A percentile compares a stretch with the other conserved stretches of the same genome.
Evolutionary conservation across 306 rosid species (phyloP).

Genomic region (Ceratonia siliqua): DNA sequence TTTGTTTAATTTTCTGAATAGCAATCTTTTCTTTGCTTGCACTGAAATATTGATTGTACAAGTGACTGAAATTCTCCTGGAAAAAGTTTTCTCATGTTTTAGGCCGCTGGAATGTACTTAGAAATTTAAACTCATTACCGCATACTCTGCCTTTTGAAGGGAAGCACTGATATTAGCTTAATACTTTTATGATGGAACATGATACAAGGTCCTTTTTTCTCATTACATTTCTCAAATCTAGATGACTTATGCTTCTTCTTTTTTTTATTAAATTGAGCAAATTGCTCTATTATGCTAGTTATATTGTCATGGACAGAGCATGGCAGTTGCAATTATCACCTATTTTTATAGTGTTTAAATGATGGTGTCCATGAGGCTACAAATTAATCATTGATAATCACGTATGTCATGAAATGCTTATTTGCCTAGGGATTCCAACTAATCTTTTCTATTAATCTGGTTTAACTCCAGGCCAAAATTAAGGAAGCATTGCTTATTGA

Average conservation of each 20-base stretch:
- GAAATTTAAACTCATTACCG: neutral
- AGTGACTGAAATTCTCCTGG: neutral
- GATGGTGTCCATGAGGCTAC: neutral
- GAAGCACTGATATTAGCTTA: neutral
- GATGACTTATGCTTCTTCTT: neutral
- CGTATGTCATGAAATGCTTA: slow-evolving; percentile 24
- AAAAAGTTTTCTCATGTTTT: neutral
- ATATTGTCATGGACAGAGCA: neutral
- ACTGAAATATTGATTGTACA: neutral
- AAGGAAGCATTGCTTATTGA: slow-evolving; percentile 83
- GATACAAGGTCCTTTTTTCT: neutral
- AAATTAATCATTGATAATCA: slow-evolving; percentile 7
- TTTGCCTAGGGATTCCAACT: slow-evolving; percentile 23
- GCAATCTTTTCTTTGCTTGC: slow-evolving; percentile 20
- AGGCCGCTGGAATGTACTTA: neutral
- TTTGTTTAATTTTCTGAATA: slow-evolving; percentile 8
- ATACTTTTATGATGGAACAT: slow-evolving; percentile 1
- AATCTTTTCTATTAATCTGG: neutral
- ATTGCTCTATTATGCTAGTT: neutral
- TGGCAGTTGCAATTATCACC: neutral
- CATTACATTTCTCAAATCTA: neutral
- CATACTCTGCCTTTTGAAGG: neutral
- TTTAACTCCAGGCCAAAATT: slow-evolving; percentile 68
- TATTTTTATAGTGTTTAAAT: slow-evolving; percentile 9
- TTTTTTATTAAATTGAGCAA: neutral